Base-by-base conservation (phyloP, 257 asterid species). In the Agastache rugosa region DNA sequence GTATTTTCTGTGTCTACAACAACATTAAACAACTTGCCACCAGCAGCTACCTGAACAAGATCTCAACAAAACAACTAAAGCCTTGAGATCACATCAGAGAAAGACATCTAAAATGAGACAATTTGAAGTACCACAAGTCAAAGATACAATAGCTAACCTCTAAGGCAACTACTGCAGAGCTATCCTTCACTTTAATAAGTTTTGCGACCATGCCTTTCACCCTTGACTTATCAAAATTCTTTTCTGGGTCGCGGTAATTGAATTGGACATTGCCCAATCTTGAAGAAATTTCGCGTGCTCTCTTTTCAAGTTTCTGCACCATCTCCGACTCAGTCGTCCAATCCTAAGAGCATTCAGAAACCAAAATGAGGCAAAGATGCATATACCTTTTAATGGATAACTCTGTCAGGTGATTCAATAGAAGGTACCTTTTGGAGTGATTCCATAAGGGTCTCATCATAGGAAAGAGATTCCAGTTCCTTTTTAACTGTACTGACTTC, bases 181-280 rank as follows among this genome's bases (percentile, higher is more conserved):
- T 81, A 78, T 91, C 96, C 84, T 90, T 95, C 88, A 95, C 97
- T 84, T 83, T 89, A 77, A 95, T 89, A 76, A 95, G 92, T 75
- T 87, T 92, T 14, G 96, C 99, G 76, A 95, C 98, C 77, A 95
- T 96, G 8, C 99, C 99, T 86, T 95, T 95, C 81, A 95, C 99
- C 80, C 82, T 87, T 63, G 97, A 85, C 84, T 84, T 88, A 77
- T 95, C 96, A 77, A 95, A 95, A 78, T 89, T 89, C 82, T 74
- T 87, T 54, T 83, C 88, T 3, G 97, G 99, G 69, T 92, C 91
- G 50, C 70, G 86, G 83, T 89, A 95, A 74, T 77, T 78, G 84
- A 95, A 92, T 50, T 89, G 94, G 47, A 92, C 91, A 80, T 86
- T 88, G 71, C 86, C 88, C 81, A 92, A 76, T 68, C 88, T 88